phyloP scores from a whole-genome alignment of 192 early-diverging fungal genomes.

The Phycomyces blakesleeanus region DNA sequence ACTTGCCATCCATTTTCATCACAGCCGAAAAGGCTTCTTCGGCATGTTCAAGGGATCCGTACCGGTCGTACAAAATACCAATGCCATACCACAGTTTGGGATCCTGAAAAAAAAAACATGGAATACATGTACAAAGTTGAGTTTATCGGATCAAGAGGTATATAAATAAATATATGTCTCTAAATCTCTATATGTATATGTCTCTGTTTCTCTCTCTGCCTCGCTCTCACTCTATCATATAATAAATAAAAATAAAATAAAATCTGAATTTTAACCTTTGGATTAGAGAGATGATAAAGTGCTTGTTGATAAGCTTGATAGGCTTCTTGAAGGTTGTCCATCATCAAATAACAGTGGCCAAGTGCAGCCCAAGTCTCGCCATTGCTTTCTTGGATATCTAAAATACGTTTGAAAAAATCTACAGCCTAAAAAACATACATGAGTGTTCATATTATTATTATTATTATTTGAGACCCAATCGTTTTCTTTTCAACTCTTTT shows the following conservation, averaged over 20 bases:
- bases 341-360: conserved; percentile 95
- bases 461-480: background rate
- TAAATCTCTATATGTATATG: background rate
- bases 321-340: conserved; percentile 91
- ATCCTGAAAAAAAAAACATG: conserved; percentile 53
- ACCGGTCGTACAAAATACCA: conserved; percentile 95
- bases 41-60: conserved; percentile 94
- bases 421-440: conserved; percentile 56
- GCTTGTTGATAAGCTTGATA: conserved; percentile 97
- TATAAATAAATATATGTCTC: background rate
- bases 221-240: background rate
- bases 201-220: background rate
- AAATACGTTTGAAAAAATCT: conserved; percentile 88
- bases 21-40: conserved; percentile 95
- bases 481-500: background rate
- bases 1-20: conserved; percentile 91
- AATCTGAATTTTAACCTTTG: conserved; percentile 56
- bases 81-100: conserved; percentile 99
- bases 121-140: background rate
- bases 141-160: background rate
- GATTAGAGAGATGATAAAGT: conserved; percentile 84
- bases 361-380: conserved; percentile 94
- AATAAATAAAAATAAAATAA: conserved; percentile 11
- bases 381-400: conserved; percentile 76
- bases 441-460: conserved; percentile 11